phyloP scores from a whole-genome alignment of 805 yeast species.

The Candida morakotiae region DNA sequence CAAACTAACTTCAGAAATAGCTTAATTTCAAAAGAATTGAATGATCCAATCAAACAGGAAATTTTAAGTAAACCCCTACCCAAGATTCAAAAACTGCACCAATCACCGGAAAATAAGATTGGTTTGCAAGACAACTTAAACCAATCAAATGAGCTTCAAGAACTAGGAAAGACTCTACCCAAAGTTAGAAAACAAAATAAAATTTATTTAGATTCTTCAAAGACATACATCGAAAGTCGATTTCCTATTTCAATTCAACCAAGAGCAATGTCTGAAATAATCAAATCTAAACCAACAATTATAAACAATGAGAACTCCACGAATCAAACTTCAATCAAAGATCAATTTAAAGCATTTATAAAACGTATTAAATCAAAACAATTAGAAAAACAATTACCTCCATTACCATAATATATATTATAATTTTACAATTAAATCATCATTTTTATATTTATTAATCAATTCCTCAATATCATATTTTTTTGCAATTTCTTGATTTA shows the following conservation, averaged over 20 bases:
- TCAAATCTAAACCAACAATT: not conserved
- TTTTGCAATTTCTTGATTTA: slow-evolving; percentile 59
- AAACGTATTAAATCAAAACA: too few species aligned
- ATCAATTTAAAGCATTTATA: too few species aligned
- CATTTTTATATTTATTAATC: slow-evolving; percentile 23
- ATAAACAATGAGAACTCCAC: not conserved
- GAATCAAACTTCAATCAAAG: too few species aligned
- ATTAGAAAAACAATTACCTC: slow-evolving; percentile 2
- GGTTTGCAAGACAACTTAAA: too few species aligned
- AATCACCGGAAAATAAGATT: too few species aligned
- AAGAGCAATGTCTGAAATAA: not conserved
- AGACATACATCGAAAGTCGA: slow-evolving; percentile 15
- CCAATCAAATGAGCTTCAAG: too few species aligned
- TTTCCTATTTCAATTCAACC: slow-evolving; percentile 5
- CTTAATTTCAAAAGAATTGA: too few species aligned
- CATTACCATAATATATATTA: slow-evolving; percentile 9
- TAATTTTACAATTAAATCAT: slow-evolving; percentile 36
- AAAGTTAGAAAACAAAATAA: slow-evolving; percentile 18
- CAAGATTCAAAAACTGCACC: too few species aligned
- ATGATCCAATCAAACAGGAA: too few species aligned
- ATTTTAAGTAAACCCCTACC: too few species aligned
- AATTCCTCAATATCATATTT: slow-evolving; percentile 65
- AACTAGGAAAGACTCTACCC: too few species aligned
- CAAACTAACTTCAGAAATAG: too few species aligned
- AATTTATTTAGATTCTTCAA: slow-evolving; percentile 21